Evolutionary conservation across 2,329 filamentous ascomycete species (phyloP).

Genomic region (Coniochaeta sp.): DNA sequence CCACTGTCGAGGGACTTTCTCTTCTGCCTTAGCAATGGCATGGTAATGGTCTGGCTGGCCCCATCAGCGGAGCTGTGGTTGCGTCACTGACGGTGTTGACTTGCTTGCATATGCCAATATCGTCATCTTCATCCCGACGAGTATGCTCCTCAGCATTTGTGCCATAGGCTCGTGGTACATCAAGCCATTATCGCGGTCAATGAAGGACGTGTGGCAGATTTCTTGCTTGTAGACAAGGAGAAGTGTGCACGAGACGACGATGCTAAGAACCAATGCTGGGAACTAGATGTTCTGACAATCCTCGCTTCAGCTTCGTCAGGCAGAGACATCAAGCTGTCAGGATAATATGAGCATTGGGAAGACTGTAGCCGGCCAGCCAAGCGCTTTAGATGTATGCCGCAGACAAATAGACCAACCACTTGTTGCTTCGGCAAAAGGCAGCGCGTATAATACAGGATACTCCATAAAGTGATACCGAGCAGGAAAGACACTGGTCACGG

Average conservation of each 20-base stretch:
- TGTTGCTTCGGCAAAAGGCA: neutral
- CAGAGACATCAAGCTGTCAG: too few relatives aligned
- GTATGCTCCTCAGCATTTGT: too few relatives aligned
- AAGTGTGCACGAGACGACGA: too few relatives aligned
- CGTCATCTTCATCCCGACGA: neutral
- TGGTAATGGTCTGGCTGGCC: slow-evolving; percentile 20
- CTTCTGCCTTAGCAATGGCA: slow-evolving; percentile 15
- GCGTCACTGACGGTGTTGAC: neutral
- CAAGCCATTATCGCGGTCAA: too few relatives aligned
- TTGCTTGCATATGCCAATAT: neutral
- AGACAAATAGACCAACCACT: neutral
- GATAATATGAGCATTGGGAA: too few relatives aligned
- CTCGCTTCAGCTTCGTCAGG: too few relatives aligned
- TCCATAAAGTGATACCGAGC: neutral
- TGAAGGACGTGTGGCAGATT: too few relatives aligned
- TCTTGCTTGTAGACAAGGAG: too few relatives aligned
- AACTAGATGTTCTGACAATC: too few relatives aligned
- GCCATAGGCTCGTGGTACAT: too few relatives aligned
- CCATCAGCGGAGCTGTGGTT: slow-evolving; percentile 15
- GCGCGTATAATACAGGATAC: neutral
- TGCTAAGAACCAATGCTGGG: too few relatives aligned
- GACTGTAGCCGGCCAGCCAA: neutral
- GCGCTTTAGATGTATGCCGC: neutral
- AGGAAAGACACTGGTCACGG: neutral
- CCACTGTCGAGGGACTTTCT: too few relatives aligned